Evolutionary conservation across 2,329 filamentous ascomycete genomes (phyloP).

Genomic region (Colletotrichum tabaci): DNA sequence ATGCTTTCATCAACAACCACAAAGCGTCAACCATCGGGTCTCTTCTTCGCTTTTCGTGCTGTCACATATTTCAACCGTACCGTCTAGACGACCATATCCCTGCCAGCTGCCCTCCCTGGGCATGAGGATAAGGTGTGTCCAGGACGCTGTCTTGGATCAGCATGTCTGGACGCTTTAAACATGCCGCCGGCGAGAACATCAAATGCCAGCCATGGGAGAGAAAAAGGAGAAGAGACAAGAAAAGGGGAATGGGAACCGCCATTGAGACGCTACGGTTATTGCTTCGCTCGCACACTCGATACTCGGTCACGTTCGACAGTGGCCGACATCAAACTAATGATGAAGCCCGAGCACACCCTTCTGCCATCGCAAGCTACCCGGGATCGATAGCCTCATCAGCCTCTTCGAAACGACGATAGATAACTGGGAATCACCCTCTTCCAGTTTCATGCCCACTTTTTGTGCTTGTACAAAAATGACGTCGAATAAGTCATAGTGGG

Average conservation of each 20-base stretch:
- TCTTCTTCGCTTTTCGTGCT: not conserved
- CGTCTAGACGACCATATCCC: not conserved
- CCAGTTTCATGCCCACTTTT: slow-evolving; percentile 35
- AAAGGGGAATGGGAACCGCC: slow-evolving; percentile 5
- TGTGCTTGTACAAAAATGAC: not conserved
- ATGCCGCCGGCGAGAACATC: slow-evolving; percentile 20
- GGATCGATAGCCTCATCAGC: slow-evolving; percentile 15
- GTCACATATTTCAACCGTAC: not conserved
- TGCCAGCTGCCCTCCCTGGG: not conserved
- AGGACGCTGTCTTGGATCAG: slow-evolving; percentile 9
- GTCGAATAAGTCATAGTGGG: not conserved
- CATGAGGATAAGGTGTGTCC: no score
- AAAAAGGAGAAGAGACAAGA: not conserved
- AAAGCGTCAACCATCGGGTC: not conserved
- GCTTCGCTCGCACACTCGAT: slow-evolving; percentile 19
- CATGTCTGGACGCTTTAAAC: slow-evolving; percentile 4
- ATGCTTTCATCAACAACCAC: not conserved
- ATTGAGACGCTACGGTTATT: slow-evolving; percentile 26
- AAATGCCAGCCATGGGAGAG: not conserved
- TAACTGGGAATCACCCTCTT: slow-evolving; percentile 23
- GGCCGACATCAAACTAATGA: slow-evolving; percentile 32
- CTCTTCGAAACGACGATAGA: not conserved
- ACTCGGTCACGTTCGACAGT: no score
- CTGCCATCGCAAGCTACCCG: not conserved
- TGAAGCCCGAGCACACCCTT: slow-evolving; percentile 19